Evolutionary conservation across 2,329 filamentous ascomycete species (phyloP), one percentile per base, ranked within the genome.

Genomic region (Fusarium sacchari): DNA sequence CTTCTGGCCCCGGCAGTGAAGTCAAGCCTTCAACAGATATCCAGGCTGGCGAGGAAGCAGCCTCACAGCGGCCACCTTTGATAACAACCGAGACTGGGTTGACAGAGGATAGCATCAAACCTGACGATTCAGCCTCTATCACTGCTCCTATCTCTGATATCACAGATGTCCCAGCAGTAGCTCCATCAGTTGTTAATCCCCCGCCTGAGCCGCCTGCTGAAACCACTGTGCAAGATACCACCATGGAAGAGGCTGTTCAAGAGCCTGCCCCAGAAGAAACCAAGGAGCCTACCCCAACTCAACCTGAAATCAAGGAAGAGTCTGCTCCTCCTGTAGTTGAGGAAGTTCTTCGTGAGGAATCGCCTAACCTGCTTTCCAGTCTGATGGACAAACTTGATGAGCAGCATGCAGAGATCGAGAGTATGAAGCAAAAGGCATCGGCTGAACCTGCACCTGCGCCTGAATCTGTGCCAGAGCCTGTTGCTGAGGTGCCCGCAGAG

Each of bases 341-440:
- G 40, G 64, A 67, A 24, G 20, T 53, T 26, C 24, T 37, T 44
- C 59, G 44, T 4, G 55, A 36, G 20, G 65, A 39, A 12, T 68
- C 66, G 32, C 80, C 83, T 13, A 84, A 87, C 73, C 62, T 87
- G 40, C 81, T 87, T 28, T 83, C 82, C n/a, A 83, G 81, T n/a
- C 76, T 86, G 3, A 83, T 87, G 73, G 81, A 84, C 4, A 85
- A 84, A 39, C 80, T 87, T 40, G 83, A 86, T 63, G 81, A 83
- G 37, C 84, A 86, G 64, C 78, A 73, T 14, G 63, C 42, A 39
- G 66, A 40, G 57, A 72, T 32, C 30, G 62, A 61, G 40, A 62
- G 50, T 37, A 46, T 26, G 58, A 64, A 56, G 46, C 49, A 28
- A 36, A 65, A 47, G 44, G 26, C 49, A 30, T 39, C 39, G 20